Base-by-base conservation (phyloP, 495 filamentous ascomycete genomes). In the Aspergillus campestris region DNA sequence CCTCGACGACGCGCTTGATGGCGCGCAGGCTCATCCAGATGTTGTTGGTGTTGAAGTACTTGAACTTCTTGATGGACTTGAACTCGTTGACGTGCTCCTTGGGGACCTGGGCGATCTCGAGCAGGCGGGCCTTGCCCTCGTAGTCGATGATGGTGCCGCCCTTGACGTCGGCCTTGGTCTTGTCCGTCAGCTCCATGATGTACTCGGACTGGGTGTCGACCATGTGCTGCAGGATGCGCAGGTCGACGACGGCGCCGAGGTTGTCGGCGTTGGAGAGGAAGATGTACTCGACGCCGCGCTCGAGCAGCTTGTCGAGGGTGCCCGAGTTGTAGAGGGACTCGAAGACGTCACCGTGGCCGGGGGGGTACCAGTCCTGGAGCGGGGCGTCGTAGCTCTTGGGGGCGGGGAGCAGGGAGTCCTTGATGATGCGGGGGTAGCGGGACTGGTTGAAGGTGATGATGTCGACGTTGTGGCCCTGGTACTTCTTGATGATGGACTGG, bases 1-100 rank as follows among this genome's bases (percentile, higher is more conserved):
- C 86, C 77, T 99, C 90, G 2, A 99, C 94, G 38, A 99, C 89
- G 47, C 94, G 89, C 84, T 96, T 96, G 75, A 99, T 84, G 51
- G 92, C 92, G 61, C 87, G 82, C 56, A 95, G 79, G 75, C 92
- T 96, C 78, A 99, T 84, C 92, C 92, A 99, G 73, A 99, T 95
- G 80, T 99, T 99, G 85, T 99, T 99, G 70, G 92, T 99, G 81
- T 99, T 99, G 83, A 99, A 99, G 82, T 99, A 99, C 78, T 95
- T 96, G 84, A 99, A 99, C 78, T 99, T 99, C 84, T 97, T 99
- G 75, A 99, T 99, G 39, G 92, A 96, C 83, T 99, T 99, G 87
- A 99, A 99, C 73, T 99, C 92, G 72, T 99, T 96, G 60, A 87
- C 85, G 73, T 99, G 91, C 73, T 97, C 89, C 80, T 95, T 97